Evolutionary conservation across 208 protist species (phyloP), one percentile per base, ranked within the genome.

Genomic region (Herpetomonas tarakana): DNA sequence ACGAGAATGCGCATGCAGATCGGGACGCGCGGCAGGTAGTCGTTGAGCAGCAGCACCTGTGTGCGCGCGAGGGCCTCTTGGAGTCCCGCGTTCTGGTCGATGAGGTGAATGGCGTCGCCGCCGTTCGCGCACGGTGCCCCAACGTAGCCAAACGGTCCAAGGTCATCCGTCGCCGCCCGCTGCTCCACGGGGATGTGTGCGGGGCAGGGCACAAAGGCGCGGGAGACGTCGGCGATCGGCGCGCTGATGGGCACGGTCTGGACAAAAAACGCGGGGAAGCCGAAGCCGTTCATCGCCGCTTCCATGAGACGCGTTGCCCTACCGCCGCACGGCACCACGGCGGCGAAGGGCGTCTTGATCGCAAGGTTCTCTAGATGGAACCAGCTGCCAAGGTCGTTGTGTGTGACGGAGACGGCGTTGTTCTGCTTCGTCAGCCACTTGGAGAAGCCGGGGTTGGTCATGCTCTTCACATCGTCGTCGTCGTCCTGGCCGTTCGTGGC

Each of bases 21-120:
- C 21, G 70, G 39, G 16, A 53, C 67, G 29, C 58, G 29, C 2
- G 75, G 74, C n/a, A 67, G 56, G 53, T 66, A 52, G 56, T 85
- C 78, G 66, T 87, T 91, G 12, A 91, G 22, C 61, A 87, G 65
- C 38, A 91, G 57, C 56, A 79, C 86, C 38, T 68, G 66, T 19
- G 78, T 76, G 14, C 62, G 65, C 11, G 71, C 61, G 27, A 91
- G 47, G 27, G 84, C 77, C 9, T 69, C 56, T 26, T 54, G 35
- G 7, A 91, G 74, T 19, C 59, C 58, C 0, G 71, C 18, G 11
- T 55, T 60, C 19, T 58, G 52, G 21, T 55, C 26, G 21, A 86
- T 38, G 18, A 86, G 70, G 16, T 66, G 25, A 12, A 88, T 57
- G 4, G 58, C 68, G 39, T 91, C 84, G 2, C 45, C 31, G 28